A percentile compares a stretch with the other conserved stretches of the same genome.
These are phyloP conservation scores for Yamadazyma sp. DNA, from an alignment of 1,139 yeast species.

Conservation along the genomic window DNA sequence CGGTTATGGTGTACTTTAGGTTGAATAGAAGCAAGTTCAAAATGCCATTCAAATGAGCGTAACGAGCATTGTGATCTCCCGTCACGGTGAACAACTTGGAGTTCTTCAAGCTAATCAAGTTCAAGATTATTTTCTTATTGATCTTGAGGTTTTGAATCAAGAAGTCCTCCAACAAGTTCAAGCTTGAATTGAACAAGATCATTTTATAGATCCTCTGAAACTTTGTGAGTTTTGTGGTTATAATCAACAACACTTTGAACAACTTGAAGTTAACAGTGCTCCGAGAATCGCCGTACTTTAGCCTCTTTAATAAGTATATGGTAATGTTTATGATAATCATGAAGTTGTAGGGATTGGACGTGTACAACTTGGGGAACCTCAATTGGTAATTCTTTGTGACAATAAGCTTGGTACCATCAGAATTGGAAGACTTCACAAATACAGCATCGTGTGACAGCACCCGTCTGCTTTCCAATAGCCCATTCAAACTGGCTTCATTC, in stretches of 20 bases:
- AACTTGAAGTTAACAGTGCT: conserved; percentile 17
- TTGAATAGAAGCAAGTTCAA: conserved; percentile 31
- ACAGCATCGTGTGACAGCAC: not conserved
- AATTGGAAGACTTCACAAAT: conserved; percentile 13
- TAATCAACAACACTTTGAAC: conserved; percentile 34
- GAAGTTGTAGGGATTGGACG: conserved; percentile 13
- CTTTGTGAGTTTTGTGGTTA: conserved; percentile 32
- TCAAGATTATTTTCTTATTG: conserved; percentile 38
- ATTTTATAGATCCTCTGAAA: conserved; percentile 23
- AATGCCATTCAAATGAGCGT: conserved; percentile 9
- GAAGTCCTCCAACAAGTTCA: conserved; percentile 28
- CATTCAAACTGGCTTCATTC: conserved; percentile 28
- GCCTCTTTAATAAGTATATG: conserved; percentile 24
- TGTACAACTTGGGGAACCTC: conserved; percentile 14
- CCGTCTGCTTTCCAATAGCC: conserved; percentile 9
- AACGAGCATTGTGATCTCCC: conserved; percentile 3
- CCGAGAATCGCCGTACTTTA: conserved; percentile 1
- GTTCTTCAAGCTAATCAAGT: conserved; percentile 34
- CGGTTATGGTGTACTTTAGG: conserved; percentile 27
- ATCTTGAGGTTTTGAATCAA: conserved; percentile 36
- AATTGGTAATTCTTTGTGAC: conserved; percentile 14
- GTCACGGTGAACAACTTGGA: conserved; percentile 20
- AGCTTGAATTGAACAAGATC: conserved; percentile 26
- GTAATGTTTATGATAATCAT: conserved; percentile 22
- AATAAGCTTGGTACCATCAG: conserved; percentile 21